Percentiles rank a stretch among this genome's conserved stretches.
These are phyloP conservation scores for Beauveria asiatica DNA, from an alignment of 2,329 filamentous ascomycete genomes.

Conservation along the genomic window DNA sequence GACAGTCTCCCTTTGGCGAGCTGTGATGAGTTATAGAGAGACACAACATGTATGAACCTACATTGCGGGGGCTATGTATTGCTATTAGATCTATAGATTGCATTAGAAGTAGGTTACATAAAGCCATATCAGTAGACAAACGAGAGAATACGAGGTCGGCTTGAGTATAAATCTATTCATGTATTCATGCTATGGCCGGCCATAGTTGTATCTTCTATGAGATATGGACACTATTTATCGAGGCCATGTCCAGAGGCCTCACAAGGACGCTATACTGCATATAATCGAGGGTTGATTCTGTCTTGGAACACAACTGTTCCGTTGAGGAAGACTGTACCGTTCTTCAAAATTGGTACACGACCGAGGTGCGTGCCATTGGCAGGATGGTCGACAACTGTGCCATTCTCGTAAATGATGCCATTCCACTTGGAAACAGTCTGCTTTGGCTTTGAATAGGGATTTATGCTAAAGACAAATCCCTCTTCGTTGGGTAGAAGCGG, in stretches of 20 bases:
- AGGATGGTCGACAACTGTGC: constrained; percentile 20
- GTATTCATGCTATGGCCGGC: constrained; percentile 1
- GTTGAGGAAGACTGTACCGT: constrained; percentile 20
- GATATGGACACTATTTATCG: neutral
- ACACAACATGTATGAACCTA: neutral
- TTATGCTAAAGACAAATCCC: neutral
- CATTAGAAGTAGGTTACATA: neutral
- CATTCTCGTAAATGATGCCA: constrained; percentile 25
- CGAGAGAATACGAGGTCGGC: neutral
- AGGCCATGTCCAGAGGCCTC: neutral
- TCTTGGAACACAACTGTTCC: constrained; percentile 16
- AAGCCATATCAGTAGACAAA: no score
- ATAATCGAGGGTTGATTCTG: constrained; percentile 17
- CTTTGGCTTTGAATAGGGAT: neutral
- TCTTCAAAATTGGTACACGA: constrained; percentile 16
- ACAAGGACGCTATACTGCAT: neutral
- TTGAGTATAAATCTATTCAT: neutral
- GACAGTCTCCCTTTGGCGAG: neutral
- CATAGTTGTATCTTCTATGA: neutral
- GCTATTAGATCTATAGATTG: neutral
- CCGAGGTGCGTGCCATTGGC: constrained; percentile 16
- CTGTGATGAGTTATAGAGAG: neutral
- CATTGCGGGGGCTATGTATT: no score
- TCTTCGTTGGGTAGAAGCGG: constrained; percentile 15
- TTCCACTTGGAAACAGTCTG: constrained; percentile 16